Conservation (phyloP, 345 rosid genomes). For the Garcia nutans region DNA sequence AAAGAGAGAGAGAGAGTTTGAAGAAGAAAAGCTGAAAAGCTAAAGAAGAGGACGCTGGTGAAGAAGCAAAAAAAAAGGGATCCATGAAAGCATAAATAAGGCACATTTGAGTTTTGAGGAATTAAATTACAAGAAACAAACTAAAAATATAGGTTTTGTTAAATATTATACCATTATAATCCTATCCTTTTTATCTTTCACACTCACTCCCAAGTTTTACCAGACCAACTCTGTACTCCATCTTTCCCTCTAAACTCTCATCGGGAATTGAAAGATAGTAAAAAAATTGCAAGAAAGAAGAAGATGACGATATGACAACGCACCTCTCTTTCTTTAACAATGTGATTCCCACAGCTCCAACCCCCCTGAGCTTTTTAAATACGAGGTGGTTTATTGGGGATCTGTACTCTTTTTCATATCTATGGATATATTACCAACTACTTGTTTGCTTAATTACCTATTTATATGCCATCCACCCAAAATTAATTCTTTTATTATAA, state of each 20-base stretch:
- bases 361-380: conserved; percentile 12
- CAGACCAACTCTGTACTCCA: conserved; percentile 13
- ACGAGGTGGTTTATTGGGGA: conserved; percentile 42
- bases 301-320: conserved; percentile 45
- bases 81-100: conserved; percentile 34
- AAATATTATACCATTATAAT: neutral
- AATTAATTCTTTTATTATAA: too few species aligned
- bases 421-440: too few species aligned
- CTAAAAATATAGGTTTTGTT: neutral
- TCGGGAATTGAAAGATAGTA: conserved; percentile 36
- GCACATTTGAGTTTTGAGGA: conserved; percentile 21
- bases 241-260: neutral
- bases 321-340: conserved; percentile 13
- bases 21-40: conserved; percentile 12
- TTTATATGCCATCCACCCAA: too few species aligned
- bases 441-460: too few species aligned
- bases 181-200: neutral
- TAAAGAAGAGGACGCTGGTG: conserved; percentile 12
- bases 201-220: conserved; percentile 45
- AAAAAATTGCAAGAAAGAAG: neutral
- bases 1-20: neutral
- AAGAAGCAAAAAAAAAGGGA: conserved; percentile 44
- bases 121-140: neutral
- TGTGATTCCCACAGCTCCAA: conserved; percentile 24
- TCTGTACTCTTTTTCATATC: conserved; percentile 23